phyloP scores from a whole-genome alignment of 345 rosid species.

The Eucalyptus camaldulensis region DNA sequence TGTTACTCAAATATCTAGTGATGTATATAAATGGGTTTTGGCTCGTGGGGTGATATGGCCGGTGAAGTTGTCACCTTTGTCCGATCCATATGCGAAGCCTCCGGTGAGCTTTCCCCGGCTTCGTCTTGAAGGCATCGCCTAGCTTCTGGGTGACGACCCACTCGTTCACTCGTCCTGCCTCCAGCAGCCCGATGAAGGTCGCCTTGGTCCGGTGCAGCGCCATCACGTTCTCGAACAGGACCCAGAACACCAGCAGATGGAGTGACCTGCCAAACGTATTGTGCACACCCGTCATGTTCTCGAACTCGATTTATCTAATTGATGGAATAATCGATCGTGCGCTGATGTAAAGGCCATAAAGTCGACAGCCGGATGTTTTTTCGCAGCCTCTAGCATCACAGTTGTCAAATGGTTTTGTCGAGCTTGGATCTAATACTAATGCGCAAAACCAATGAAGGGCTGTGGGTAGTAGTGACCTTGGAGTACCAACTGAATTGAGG shows the following conservation, averaged over 20 bases:
- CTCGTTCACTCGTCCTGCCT: constrained; percentile 80
- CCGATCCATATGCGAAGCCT: constrained; percentile 38
- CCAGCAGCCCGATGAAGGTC: constrained; percentile 72
- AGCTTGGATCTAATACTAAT: neutral
- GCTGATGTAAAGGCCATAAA: neutral
- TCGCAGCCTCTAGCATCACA: neutral
- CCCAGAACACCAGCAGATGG: constrained; percentile 58
- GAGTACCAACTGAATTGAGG: constrained; percentile 81
- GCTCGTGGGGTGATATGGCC: neutral
- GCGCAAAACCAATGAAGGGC: neutral
- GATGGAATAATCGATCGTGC: neutral
- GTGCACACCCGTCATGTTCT: neutral
- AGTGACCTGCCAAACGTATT: constrained; percentile 28
- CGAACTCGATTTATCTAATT: neutral
- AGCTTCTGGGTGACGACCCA: constrained; percentile 93
- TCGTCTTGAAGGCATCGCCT: constrained; percentile 59
- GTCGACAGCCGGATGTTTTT: neutral
- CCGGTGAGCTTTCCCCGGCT: constrained; percentile 17
- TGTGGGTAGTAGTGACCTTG: constrained; percentile 25
- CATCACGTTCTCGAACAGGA: constrained; percentile 91
- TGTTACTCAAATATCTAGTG: neutral
- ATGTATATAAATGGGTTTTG: neutral
- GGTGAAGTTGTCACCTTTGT: constrained; percentile 32
- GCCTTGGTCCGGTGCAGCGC: constrained; percentile 83
- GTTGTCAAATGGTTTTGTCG: neutral